Evolutionary conservation across 345 rosid species (phyloP), one percentile per base, ranked within the genome.

Genomic region (Arabis hirsuta): DNA sequence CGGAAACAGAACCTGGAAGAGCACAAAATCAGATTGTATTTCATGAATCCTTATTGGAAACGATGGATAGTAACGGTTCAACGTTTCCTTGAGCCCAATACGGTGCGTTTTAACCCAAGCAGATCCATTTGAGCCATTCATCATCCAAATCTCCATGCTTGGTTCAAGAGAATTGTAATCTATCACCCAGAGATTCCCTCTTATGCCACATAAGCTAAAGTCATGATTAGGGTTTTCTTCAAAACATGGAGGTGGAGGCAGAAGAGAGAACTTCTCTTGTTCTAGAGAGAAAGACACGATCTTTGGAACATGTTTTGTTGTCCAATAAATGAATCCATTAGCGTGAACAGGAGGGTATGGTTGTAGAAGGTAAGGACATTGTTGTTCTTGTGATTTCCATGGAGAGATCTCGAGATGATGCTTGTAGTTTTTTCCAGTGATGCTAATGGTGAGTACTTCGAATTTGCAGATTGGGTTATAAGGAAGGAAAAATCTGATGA

Each of bases 231-330:
- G 72, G 26, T 47, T 73, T 12, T 56, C 65, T 73, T 38, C 45
- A 48, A 67, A 67, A 51, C 78, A 74, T 41, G 62, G 63, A 3
- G 78, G 69, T 53, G 62, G 51, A 67, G 69, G 12, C 11, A 67
- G 42, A 67, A 74, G 42, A 52, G 57, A 74, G 73, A 67, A 74
- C 34, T 43, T 67, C 16, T 74, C 78, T 42, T 67, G 62, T 43
- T 67, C 55, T 51, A 74, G 68, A 42, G 78, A 67, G 50, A 74
- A 74, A 60, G 67, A 52, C 16, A 74, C 73, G 41, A 74, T 74
- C 67, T 44, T 50, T 39, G 72, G 78, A 38, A 45, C 55, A 24
- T 60, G 6, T 51, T 60, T 43, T 36, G 73, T 51, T 32, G 55
- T 67, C 78, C 78, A 67, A 5, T 74, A 74, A 42, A 74, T 48